phyloP scores from a whole-genome alignment of 495 filamentous ascomycete species.

The Tuber indicum region DNA sequence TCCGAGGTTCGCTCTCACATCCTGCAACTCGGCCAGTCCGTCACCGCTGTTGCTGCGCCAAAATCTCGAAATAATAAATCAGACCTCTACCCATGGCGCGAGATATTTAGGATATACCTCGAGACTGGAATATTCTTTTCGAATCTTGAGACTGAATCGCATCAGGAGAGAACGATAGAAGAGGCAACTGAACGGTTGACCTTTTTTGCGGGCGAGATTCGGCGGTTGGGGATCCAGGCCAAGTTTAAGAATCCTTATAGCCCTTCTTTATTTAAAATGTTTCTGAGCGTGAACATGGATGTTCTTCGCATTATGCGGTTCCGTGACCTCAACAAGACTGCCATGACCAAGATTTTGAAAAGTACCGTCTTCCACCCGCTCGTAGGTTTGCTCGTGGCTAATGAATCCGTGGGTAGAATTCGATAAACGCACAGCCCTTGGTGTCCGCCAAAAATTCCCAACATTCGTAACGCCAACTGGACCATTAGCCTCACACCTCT shows the following conservation, averaged over 20 bases:
- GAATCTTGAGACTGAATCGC: constrained; percentile 52
- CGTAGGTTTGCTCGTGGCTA: constrained; percentile 7
- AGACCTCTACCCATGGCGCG: constrained; percentile 66
- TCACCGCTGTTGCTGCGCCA: constrained; percentile 57
- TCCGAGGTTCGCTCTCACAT: constrained; percentile 52
- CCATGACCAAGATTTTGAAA: constrained; percentile 70
- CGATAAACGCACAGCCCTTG: constrained; percentile 66
- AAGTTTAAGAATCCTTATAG: constrained; percentile 57
- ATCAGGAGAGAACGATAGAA: constrained; percentile 52
- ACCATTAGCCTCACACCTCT: constrained; percentile 53
- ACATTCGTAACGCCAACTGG: constrained; percentile 47
- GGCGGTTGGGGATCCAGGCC: constrained; percentile 48
- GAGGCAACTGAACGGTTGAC: constrained; percentile 52
- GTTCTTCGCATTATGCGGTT: constrained; percentile 63
- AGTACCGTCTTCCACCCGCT: constrained; percentile 46
- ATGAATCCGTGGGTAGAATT: constrained; percentile 53
- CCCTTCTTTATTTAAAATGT: constrained; percentile 52
- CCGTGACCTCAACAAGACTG: constrained; percentile 64
- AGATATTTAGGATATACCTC: constrained; percentile 65
- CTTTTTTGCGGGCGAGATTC: constrained; percentile 55
- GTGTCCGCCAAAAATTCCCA: constrained; percentile 52
- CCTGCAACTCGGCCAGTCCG: constrained; percentile 49
- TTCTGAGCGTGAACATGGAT: constrained; percentile 58
- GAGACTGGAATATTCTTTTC: constrained; percentile 69
- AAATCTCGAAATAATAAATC: constrained; percentile 48